These are phyloP conservation scores for Hibiscus syriacus DNA, from an alignment of 345 rosid species.

Conservation along the genomic window DNA sequence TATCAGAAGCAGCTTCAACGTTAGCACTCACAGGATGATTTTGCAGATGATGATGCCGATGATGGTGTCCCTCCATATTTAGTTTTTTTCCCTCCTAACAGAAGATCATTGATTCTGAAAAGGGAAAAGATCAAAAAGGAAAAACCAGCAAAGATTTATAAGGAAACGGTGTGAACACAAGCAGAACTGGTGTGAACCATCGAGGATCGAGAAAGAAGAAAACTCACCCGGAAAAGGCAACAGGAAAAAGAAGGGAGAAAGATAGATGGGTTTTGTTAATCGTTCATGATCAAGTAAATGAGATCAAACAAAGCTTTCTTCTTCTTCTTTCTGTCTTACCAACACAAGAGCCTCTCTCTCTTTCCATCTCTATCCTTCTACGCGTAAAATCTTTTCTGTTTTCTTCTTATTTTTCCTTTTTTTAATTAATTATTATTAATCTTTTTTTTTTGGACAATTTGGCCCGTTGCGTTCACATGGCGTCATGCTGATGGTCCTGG, in stretches of 20 bases:
- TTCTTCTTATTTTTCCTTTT: not conserved
- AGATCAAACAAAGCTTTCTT: not conserved
- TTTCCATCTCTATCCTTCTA: conserved; percentile 55
- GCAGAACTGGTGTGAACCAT: conserved; percentile 62
- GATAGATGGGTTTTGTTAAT: conserved; percentile 6
- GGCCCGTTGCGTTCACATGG: conserved; percentile 44
- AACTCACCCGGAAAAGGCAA: not conserved
- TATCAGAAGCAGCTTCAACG: conserved; percentile 43
- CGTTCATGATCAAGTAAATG: conserved; percentile 31
- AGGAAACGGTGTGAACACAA: conserved; percentile 34
- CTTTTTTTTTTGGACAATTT: not conserved
- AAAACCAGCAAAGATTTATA: conserved; percentile 25
- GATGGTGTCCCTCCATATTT: conserved; percentile 58
- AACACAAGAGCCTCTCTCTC: conserved; percentile 19
- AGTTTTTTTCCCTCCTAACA: not conserved
- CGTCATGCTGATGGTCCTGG: conserved; percentile 57
- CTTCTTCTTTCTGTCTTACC: conserved; percentile 10
- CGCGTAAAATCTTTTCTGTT: conserved; percentile 57
- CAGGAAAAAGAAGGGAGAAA: not conserved
- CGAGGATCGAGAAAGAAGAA: conserved; percentile 33
- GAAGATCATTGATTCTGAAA: conserved; percentile 1
- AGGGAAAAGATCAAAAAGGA: conserved; percentile 13
- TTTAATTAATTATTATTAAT: not conserved
- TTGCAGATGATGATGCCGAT: conserved; percentile 17
- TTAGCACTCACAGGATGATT: conserved; percentile 34